Evolutionary conservation across 139 green algal genomes (phyloP), one percentile per base, ranked within the genome.

Genomic region (Yamagishiella unicocca): DNA sequence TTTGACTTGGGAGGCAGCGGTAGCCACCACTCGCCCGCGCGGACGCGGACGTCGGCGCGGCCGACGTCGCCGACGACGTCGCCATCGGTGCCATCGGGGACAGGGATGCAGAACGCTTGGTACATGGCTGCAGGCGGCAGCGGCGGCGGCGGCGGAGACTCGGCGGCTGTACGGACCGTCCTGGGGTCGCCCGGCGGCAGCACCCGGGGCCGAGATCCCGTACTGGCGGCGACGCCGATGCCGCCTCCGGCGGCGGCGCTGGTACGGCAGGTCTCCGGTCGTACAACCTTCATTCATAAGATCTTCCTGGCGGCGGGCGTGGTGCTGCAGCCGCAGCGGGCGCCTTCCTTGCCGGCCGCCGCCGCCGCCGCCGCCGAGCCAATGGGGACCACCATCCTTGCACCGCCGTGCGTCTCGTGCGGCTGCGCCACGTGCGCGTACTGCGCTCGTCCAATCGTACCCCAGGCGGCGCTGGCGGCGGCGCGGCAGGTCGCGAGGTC

Each of bases 241-340:
- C 25, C 78, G 38, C 19, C 0, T 27, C 31, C 50, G 38, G 74
- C 45, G 10, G 74, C 74, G 74, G n/a, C 35, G 50, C 35, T 54
- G 31, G 35, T n/a, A 27, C 50, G 31, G 4, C 53, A 54, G 53
- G 3, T 35, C 38, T 29, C 25, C 29, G 33, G 54, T 27, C 54
- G 40, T 50, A 54, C 80, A 8, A 50, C 80, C 7, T 77, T 86
- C 22, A 77, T 86, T 8, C 43, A 86, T 25, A 86, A 77, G n/a
- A 86, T 86, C 33, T 78, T 86, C n/a, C 43, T 42, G 9, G 80
- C 61, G 3, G 80, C 80, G 4, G 80, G 80, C 19, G 64, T 86
- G 24, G 50, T 37, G 4, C 61, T 55, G 14, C 79, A 67, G 40
- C 76, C 76, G 12, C 40, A 40, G 78, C 5, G 33, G n/a, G 4